Evolutionary conservation across 2,329 filamentous ascomycete genomes (phyloP).

Genomic region (Clonostachys sp.): DNA sequence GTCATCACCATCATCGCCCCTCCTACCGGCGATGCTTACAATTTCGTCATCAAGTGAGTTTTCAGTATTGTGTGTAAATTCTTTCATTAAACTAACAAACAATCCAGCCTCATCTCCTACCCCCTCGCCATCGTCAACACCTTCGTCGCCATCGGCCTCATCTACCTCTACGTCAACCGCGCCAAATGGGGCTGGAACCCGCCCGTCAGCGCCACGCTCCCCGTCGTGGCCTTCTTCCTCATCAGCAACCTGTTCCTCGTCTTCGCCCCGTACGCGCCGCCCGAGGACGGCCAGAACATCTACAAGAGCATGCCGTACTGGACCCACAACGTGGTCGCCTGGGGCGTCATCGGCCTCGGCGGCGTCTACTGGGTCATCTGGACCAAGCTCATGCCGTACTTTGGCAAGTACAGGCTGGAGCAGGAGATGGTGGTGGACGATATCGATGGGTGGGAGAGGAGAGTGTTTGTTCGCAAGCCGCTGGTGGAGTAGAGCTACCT

Average conservation of each 20-base stretch:
- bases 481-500: not conserved
- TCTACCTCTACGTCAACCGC: constrained; percentile 47
- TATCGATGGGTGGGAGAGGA: constrained; percentile 60
- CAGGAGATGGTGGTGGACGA: constrained; percentile 48
- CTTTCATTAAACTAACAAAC: constrained; percentile 3
- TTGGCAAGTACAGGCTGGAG: constrained; percentile 51
- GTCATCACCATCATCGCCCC: constrained; percentile 64
- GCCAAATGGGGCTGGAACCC: constrained; percentile 45
- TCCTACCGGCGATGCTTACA: constrained; percentile 63
- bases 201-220: constrained; percentile 48
- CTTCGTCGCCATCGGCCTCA: constrained; percentile 46
- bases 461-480: constrained; percentile 43
- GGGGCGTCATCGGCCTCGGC: constrained; percentile 46
- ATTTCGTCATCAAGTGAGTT: constrained; percentile 53
- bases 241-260: constrained; percentile 58
- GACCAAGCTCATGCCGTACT: constrained; percentile 44
- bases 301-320: constrained; percentile 52
- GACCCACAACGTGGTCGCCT: constrained; percentile 53
- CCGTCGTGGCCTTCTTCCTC: constrained; percentile 53
- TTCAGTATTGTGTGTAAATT: not conserved
- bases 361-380: constrained; percentile 53
- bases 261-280: constrained; percentile 53
- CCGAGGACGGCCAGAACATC: constrained; percentile 43
- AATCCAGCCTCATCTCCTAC: constrained; percentile 54
- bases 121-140: constrained; percentile 55